Evolutionary conservation across 208 protist genomes (phyloP).

Genomic region (Leishmania gerbilli): DNA sequence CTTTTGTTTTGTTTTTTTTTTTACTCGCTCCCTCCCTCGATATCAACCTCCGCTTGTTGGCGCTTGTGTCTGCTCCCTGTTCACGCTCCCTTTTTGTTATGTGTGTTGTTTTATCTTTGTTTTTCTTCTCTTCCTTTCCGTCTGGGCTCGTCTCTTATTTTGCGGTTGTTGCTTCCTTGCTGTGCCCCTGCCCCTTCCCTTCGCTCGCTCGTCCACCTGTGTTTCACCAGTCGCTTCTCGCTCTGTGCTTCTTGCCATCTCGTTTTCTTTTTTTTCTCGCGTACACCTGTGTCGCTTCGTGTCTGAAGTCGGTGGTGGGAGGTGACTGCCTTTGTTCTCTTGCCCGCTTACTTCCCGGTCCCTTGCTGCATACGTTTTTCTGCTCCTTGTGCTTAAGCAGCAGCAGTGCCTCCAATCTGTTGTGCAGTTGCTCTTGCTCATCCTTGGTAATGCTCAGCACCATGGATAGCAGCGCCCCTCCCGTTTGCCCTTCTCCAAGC

Average conservation of each 20-base stretch:
- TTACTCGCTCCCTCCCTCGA: background rate
- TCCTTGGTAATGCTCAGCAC: background rate
- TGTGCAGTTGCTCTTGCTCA: background rate
- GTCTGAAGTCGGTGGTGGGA: background rate
- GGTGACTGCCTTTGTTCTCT: background rate
- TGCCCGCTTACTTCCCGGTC: background rate
- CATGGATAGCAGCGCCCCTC: background rate
- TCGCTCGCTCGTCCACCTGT: background rate
- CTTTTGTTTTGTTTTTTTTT: slow-evolving; percentile 5
- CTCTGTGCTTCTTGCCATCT: background rate
- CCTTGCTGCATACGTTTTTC: background rate
- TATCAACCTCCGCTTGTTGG: background rate
- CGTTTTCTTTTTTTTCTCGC: background rate
- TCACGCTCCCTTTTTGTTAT: background rate
- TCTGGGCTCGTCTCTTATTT: background rate
- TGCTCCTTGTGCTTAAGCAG: background rate
- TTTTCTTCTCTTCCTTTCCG: background rate
- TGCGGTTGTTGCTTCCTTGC: background rate
- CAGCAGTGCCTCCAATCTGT: background rate
- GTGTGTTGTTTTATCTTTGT: slow-evolving; percentile 4
- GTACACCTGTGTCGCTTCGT: background rate
- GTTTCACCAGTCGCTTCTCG: background rate
- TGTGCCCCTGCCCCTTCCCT: background rate
- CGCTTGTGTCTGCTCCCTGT: background rate
- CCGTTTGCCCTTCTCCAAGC: background rate